Evolutionary conservation across 805 yeast species (phyloP).

Genomic region (Cyberlindnera japonica): DNA sequence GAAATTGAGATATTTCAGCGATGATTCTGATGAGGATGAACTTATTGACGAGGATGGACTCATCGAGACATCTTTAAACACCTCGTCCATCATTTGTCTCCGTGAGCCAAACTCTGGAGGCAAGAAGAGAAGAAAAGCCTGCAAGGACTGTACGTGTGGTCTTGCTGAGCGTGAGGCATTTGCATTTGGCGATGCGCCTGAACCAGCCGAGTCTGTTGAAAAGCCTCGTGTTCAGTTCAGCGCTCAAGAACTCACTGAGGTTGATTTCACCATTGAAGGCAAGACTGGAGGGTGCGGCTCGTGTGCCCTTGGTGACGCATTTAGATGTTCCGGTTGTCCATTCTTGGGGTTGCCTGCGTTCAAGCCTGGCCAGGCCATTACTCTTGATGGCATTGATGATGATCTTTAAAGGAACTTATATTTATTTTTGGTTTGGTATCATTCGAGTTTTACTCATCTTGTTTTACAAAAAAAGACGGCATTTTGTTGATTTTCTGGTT

Average conservation of each 20-base stretch:
- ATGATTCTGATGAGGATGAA: constrained; percentile 27
- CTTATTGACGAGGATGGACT: constrained; percentile 39
- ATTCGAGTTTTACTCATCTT: too few species aligned
- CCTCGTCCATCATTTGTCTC: constrained; percentile 35
- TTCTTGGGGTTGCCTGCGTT: constrained; percentile 96
- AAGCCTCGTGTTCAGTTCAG: constrained; percentile 44
- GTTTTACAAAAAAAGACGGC: too few species aligned
- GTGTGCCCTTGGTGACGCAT: constrained; percentile 96
- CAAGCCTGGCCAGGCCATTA: constrained; percentile 92
- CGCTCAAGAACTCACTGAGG: constrained; percentile 75
- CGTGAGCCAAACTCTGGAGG: constrained; percentile 53
- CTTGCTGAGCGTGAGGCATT: constrained; percentile 80
- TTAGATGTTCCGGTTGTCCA: constrained; percentile 98
- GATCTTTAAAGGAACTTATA: constrained; percentile 45
- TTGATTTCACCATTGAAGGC: constrained; percentile 95
- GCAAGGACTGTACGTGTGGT: constrained; percentile 98
- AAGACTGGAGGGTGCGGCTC: constrained; percentile 97
- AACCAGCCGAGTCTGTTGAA: constrained; percentile 41
- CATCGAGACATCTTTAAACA: constrained; percentile 32
- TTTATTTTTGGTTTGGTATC: constrained; percentile 1
- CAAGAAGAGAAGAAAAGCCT: constrained; percentile 77
- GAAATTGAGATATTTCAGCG: constrained; percentile 25
- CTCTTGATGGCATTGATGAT: constrained; percentile 70
- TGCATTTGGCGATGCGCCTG: constrained; percentile 41
- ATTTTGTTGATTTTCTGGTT: too few species aligned